Conservation (phyloP, 164 flowering plant genomes). For the Kalanchoe fedtschenkoi region DNA sequence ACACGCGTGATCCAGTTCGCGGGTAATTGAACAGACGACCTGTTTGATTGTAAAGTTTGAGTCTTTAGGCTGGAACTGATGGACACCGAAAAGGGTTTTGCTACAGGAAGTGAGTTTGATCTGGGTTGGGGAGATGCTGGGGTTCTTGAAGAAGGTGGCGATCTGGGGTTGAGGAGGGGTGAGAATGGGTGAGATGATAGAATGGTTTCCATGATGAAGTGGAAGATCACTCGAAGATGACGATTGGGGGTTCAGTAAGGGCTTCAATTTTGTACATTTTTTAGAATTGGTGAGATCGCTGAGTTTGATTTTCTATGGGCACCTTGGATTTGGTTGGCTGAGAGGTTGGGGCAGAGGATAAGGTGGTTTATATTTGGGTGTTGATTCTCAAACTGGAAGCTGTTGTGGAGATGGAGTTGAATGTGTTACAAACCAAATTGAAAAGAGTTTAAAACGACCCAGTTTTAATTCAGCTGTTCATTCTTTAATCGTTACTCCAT, state of each 20-base stretch:
- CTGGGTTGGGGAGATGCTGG: constrained; percentile 21
- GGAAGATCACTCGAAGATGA: constrained; percentile 4
- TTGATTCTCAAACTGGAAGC: too few species aligned
- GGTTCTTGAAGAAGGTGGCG: constrained; percentile 17
- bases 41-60: constrained; percentile 12
- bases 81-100: constrained; percentile 19
- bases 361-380: not conserved
- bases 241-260: not conserved
- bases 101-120: constrained; percentile 16
- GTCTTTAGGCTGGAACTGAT: constrained; percentile 27
- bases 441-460: too few species aligned
- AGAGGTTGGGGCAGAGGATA: not conserved
- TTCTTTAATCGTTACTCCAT: too few species aligned
- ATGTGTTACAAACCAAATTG: too few species aligned
- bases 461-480: too few species aligned
- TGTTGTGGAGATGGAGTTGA: too few species aligned
- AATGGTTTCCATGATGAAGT: constrained; percentile 62
- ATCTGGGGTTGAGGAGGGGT: constrained; percentile 29
- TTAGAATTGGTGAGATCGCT: not conserved
- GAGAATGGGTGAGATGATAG: constrained; percentile 60
- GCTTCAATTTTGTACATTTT: not conserved
- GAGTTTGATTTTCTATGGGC: not conserved
- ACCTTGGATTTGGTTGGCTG: constrained; percentile 2
- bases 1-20: constrained; percentile 46
- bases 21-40: constrained; percentile 22